Base-by-base conservation (phyloP, 495 filamentous ascomycete species). In the Aspergillus sclerotiicarbonarius region DNA sequence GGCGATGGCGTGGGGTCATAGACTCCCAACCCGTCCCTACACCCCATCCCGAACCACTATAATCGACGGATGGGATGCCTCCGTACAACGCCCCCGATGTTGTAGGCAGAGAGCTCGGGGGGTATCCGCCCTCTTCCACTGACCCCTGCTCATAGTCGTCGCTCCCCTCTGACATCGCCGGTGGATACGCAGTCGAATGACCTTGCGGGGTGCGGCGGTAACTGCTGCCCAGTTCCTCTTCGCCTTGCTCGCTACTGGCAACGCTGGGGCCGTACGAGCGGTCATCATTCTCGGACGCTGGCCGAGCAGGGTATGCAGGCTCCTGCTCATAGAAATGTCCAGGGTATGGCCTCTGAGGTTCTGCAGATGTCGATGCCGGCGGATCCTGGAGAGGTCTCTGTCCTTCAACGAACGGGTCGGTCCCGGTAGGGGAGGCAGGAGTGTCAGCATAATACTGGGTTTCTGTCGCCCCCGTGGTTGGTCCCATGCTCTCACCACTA, bases 1-100 rank as follows among this genome's bases (percentile, higher is more conserved):
- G 94, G 65, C 96, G 92, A 74, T 97, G 94, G 49, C 92, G 80
- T n/a, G 89, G 84, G 53, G 91, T 81, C 48, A 80, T 57, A 8
- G 79, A 69, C 52, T 94, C 91, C 92, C 92, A 97, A 8, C 85
- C 88, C 0, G 80, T 70, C 2, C 78, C 80, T 6, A 60, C 61
- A 8, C 87, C 86, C 74, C 88, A 94, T 12, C 85, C 88, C 20
- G 82, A 71, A 6, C 84, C 84, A 43, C 76, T 82, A 58, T 86
- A 86, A 57, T 85, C 82, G 57, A 72, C 60, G 12, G 67, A 65
- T 7, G 69, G 71, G 6, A 66, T 62, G 52, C 66, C 60, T 8
- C 71, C 61, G 29, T 70, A 71, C 49, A 66, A 29, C 5, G 70
- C 58, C 2, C 65, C 74, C 5, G 71, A 65, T 8, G 71, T 56